Evolutionary conservation across 495 filamentous ascomycete species (phyloP).

Genomic region (Pseudoneurospora amorphoporcata): DNA sequence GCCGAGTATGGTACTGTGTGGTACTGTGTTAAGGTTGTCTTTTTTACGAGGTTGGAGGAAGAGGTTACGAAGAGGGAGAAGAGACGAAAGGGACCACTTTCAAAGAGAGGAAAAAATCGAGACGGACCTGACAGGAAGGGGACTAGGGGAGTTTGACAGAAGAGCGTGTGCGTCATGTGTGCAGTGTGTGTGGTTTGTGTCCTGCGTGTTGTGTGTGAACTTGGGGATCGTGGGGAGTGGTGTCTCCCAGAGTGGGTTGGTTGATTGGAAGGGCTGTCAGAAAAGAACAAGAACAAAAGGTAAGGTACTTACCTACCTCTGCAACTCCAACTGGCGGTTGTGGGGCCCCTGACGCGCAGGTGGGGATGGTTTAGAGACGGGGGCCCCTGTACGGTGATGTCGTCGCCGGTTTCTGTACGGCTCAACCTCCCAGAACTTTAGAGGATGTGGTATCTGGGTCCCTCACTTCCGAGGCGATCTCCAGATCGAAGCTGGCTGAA

Average conservation of each 20-base stretch:
- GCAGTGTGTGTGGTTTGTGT: not conserved
- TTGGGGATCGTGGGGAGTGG: not conserved
- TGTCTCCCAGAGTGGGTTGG: not conserved
- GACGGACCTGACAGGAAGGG: not conserved
- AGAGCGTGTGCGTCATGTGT: not conserved
- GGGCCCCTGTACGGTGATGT: slow-evolving; percentile 3
- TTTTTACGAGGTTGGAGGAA: not conserved
- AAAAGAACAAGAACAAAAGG: not conserved
- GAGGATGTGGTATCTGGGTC: not conserved
- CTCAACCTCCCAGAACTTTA: not conserved
- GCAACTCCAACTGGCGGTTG: not conserved
- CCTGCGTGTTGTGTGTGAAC: not conserved
- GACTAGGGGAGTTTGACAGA: not conserved
- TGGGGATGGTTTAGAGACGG: not conserved
- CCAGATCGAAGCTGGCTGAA: not conserved
- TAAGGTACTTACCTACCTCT: not conserved
- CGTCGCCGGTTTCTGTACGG: not conserved
- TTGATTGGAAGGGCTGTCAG: not conserved
- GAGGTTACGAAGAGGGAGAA: not conserved
- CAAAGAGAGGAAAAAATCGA: not conserved
- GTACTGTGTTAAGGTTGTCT: not conserved
- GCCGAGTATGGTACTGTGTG: not conserved
- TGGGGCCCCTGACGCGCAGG: slow-evolving; percentile 4
- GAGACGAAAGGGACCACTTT: not conserved
- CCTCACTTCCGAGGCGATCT: not conserved